Percentiles rank a stretch among this genome's conserved stretches.
These are phyloP conservation scores for Fistulifera pelliculosa DNA, from an alignment of 108 stramenopile genomes.

Conservation along the genomic window DNA sequence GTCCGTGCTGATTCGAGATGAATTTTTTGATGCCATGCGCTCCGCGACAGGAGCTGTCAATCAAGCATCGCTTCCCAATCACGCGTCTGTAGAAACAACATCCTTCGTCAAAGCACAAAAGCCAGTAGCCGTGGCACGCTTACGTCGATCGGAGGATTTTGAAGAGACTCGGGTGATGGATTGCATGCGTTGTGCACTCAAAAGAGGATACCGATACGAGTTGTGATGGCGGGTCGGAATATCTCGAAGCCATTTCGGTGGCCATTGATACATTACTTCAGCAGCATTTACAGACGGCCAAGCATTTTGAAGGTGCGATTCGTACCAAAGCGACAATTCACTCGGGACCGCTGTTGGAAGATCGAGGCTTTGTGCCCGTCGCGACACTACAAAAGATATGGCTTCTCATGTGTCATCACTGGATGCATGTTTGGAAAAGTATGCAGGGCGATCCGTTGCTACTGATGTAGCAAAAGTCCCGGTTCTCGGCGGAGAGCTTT, in stretches of 20 bases:
- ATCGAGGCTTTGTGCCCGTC: slow-evolving; percentile 66
- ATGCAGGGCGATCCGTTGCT: slow-evolving; percentile 37
- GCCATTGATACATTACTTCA: slow-evolving; percentile 66
- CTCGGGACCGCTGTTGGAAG: slow-evolving; percentile 46
- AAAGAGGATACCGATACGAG: slow-evolving; percentile 58
- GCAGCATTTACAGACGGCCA: slow-evolving; percentile 25
- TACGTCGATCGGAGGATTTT: slow-evolving; percentile 31
- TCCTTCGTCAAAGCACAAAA: slow-evolving; percentile 8
- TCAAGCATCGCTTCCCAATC: slow-evolving; percentile 14
- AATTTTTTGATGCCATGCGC: slow-evolving; percentile 72
- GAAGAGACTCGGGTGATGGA: slow-evolving; percentile 43
- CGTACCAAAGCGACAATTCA: slow-evolving; percentile 73
- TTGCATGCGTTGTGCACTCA: slow-evolving; percentile 59
- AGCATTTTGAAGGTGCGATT: slow-evolving; percentile 25
- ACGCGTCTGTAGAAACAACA: slow-evolving; percentile 6
- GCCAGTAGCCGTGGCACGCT: slow-evolving; percentile 69
- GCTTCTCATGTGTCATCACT: slow-evolving; percentile 66
- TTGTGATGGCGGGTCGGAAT: slow-evolving; percentile 79
- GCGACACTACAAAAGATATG: slow-evolving; percentile 53
- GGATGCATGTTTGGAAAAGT: slow-evolving; percentile 44
- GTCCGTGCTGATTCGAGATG: slow-evolving; percentile 62
- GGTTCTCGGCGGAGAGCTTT: slow-evolving; percentile 63
- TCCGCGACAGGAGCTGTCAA: slow-evolving; percentile 35
- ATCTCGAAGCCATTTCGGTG: slow-evolving; percentile 61
- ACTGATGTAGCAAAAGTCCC: slow-evolving; percentile 28